These are phyloP conservation scores for Rozella allomycis DNA, from an alignment of 371 early-diverging fungal species.

Conservation along the genomic window DNA sequence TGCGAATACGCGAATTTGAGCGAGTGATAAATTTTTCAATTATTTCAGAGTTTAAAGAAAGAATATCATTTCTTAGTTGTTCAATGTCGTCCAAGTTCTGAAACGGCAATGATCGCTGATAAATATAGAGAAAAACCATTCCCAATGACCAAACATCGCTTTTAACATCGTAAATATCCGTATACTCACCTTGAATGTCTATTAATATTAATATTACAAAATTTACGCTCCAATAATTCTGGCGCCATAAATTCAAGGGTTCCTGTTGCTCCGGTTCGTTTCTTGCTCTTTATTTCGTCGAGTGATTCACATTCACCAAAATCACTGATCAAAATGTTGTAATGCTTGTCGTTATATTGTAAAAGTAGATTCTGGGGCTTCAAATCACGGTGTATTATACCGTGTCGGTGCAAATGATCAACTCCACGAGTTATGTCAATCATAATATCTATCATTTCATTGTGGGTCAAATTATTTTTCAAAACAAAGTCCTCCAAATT, in stretches of 20 bases:
- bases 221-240: too few relatives aligned
- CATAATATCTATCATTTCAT: constrained; percentile 61
- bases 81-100: constrained; percentile 67
- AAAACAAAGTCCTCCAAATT: constrained; percentile 75
- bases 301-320: constrained; percentile 85
- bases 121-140: constrained; percentile 69
- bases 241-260: constrained; percentile 90
- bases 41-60: too few relatives aligned
- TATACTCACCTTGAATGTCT: too few relatives aligned
- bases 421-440: constrained; percentile 67
- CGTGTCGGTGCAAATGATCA: constrained; percentile 55
- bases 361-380: constrained; percentile 78
- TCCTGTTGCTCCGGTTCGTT: constrained; percentile 80
- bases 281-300: constrained; percentile 12
- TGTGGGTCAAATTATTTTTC: constrained; percentile 26
- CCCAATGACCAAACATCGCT: constrained; percentile 93
- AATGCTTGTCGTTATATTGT: constrained; percentile 27
- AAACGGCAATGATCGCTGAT: constrained; percentile 64
- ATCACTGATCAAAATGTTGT: constrained; percentile 54
- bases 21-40: too few relatives aligned
- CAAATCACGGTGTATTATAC: constrained; percentile 40
- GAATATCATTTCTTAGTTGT: constrained; percentile 45
- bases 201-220: too few relatives aligned
- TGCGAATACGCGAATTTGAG: too few relatives aligned
- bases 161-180: too few relatives aligned